These are phyloP conservation scores for Globisporangium radiosum DNA, from an alignment of 352 stramenopile genomes.

Conservation along the genomic window DNA sequence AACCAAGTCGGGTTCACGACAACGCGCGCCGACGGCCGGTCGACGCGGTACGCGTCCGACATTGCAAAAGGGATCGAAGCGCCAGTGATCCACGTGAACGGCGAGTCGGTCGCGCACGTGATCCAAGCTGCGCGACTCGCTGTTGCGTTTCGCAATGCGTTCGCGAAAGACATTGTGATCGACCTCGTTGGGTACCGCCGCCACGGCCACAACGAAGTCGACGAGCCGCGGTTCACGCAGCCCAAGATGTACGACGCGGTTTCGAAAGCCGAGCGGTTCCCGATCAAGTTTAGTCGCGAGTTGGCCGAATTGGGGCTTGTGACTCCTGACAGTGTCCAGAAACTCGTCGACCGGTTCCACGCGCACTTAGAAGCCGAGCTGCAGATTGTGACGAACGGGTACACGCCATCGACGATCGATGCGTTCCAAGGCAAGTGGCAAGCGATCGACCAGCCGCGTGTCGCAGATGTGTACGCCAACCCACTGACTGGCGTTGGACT, in stretches of 20 bases:
- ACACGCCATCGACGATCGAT: constrained; percentile 60
- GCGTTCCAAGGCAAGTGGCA: constrained; percentile 74
- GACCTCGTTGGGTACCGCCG: constrained; percentile 80
- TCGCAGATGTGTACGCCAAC: constrained; percentile 49
- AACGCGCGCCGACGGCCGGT: constrained; percentile 69
- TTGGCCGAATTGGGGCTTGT: constrained; percentile 52
- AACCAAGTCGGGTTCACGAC: constrained; percentile 90
- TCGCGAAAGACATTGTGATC: constrained; percentile 84
- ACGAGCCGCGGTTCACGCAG: constrained; percentile 86
- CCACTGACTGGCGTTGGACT: constrained; percentile 45
- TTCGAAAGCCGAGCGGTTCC: constrained; percentile 53
- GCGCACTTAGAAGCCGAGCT: constrained; percentile 65
- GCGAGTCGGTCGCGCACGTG: constrained; percentile 71
- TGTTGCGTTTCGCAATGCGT: constrained; percentile 75
- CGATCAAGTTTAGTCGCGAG: constrained; percentile 63
- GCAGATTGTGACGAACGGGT: constrained; percentile 41
- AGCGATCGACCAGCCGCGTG: constrained; percentile 38
- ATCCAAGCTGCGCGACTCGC: constrained; percentile 69
- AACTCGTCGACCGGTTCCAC: constrained; percentile 49
- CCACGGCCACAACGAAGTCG: constrained; percentile 88
- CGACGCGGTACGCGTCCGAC: constrained; percentile 81
- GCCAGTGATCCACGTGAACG: constrained; percentile 86
- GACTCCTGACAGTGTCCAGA: constrained; percentile 43
- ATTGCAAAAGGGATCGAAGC: constrained; percentile 78
- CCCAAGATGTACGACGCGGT: constrained; percentile 84